Percentiles rank a stretch among this genome's conserved stretches.
These are phyloP conservation scores for Nemophila menziesii DNA, from an alignment of 257 asterid genomes.

Conservation along the genomic window DNA sequence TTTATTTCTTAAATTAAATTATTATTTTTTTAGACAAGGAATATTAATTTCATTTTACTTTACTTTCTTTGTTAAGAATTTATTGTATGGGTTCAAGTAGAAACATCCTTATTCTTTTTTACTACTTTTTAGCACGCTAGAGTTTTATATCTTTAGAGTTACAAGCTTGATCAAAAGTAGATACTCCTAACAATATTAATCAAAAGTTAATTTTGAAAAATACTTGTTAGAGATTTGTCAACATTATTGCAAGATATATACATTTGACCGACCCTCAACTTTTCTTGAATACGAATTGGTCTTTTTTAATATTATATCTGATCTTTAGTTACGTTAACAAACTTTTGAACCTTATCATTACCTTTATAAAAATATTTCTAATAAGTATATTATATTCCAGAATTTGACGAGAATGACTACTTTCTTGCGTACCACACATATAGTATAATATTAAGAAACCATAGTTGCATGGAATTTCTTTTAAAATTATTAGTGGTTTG, in stretches of 20 bases:
- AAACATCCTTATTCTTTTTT: background rate
- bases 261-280: background rate
- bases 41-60: background rate
- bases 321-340: too few species aligned
- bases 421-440: conserved; percentile 3
- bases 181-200: background rate
- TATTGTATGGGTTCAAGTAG: background rate
- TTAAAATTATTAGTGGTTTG: too few species aligned
- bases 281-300: too few species aligned
- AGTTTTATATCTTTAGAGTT: background rate
- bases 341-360: too few species aligned
- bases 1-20: background rate
- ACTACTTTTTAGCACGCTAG: background rate
- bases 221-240: background rate
- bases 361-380: background rate
- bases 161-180: background rate
- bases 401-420: conserved; percentile 1
- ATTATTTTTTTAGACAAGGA: too few species aligned
- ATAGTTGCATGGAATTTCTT: conserved; percentile 1
- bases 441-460: background rate
- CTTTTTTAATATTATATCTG: too few species aligned
- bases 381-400: too few species aligned
- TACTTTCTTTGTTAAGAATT: background rate
- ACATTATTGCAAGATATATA: background rate
- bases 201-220: background rate